Conservation (phyloP, 495 filamentous ascomycete species). For the Viridothelium virens region DNA sequence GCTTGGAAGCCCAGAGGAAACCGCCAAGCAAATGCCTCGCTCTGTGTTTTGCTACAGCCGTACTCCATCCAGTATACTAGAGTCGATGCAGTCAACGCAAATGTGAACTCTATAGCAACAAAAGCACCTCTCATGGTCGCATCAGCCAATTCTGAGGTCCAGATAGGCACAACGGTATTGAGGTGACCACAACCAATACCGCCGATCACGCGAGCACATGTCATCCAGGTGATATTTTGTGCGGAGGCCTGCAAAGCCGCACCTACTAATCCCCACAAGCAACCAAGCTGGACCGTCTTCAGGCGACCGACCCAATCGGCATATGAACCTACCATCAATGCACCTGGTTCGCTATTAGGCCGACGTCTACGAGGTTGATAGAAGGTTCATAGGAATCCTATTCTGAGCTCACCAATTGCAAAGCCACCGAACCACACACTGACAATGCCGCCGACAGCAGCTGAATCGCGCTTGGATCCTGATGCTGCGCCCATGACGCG, state of each 20-base stretch:
- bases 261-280: conserved; percentile 16
- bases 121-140: conserved; percentile 62
- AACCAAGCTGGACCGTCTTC: conserved; percentile 18
- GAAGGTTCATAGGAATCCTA: background rate
- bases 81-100: conserved; percentile 25
- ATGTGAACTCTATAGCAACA: conserved; percentile 61
- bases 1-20: conserved; percentile 67
- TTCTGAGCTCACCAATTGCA: conserved; percentile 17
- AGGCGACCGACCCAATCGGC: conserved; percentile 18
- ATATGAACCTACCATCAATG: conserved; percentile 16
- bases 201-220: conserved; percentile 48
- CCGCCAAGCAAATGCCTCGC: conserved; percentile 41
- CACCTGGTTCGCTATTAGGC: conserved; percentile 7
- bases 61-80: conserved; percentile 20
- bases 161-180: conserved; percentile 62
- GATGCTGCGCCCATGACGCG: conserved; percentile 24
- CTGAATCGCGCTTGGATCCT: conserved; percentile 24
- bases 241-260: conserved; percentile 36
- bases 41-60: conserved; percentile 16
- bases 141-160: conserved; percentile 59
- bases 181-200: conserved; percentile 63
- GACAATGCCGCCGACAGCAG: conserved; percentile 29
- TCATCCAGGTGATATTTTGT: conserved; percentile 61
- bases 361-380: background rate
- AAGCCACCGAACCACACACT: conserved; percentile 31